Conservation (phyloP, 2,329 filamentous ascomycete species). For the Aspergillus spinulosporus region DNA sequence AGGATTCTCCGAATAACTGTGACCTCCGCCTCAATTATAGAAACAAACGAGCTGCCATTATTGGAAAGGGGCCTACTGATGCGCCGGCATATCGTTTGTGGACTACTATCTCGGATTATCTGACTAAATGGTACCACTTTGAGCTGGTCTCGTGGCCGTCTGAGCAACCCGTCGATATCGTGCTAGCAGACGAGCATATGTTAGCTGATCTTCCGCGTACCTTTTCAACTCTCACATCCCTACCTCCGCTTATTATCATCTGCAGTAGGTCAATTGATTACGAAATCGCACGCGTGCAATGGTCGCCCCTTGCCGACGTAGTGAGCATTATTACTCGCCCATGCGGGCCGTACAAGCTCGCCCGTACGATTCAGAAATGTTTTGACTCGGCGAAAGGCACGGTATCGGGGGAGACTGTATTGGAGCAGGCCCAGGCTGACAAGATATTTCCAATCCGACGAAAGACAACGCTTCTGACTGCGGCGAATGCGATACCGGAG, state of each 20-base stretch:
- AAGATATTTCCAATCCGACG: background rate
- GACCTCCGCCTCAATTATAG: constrained; percentile 29
- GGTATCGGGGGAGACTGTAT: background rate
- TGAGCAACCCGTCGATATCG: constrained; percentile 32
- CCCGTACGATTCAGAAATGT: constrained; percentile 37
- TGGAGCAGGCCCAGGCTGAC: background rate
- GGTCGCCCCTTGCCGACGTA: constrained; percentile 32
- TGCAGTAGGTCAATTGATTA: constrained; percentile 41
- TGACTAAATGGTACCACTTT: constrained; percentile 41
- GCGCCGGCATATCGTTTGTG: constrained; percentile 25
- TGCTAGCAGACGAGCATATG: constrained; percentile 37
- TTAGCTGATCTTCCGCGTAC: constrained; percentile 25
- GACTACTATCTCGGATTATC: constrained; percentile 32
- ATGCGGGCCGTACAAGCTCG: constrained; percentile 45
- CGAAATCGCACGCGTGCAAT: constrained; percentile 28
- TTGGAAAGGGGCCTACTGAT: constrained; percentile 27
- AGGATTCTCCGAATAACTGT: constrained; percentile 27
- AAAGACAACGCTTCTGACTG: background rate
- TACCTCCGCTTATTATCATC: constrained; percentile 40
- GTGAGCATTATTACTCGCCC: constrained; percentile 43
- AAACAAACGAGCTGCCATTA: constrained; percentile 32
- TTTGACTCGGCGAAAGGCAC: constrained; percentile 21
- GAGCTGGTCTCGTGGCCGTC: constrained; percentile 35
- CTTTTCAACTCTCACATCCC: constrained; percentile 14
- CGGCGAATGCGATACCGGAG: background rate